Base-by-base conservation (phyloP, 805 yeast species). In the Yarrowia bubula region DNA sequence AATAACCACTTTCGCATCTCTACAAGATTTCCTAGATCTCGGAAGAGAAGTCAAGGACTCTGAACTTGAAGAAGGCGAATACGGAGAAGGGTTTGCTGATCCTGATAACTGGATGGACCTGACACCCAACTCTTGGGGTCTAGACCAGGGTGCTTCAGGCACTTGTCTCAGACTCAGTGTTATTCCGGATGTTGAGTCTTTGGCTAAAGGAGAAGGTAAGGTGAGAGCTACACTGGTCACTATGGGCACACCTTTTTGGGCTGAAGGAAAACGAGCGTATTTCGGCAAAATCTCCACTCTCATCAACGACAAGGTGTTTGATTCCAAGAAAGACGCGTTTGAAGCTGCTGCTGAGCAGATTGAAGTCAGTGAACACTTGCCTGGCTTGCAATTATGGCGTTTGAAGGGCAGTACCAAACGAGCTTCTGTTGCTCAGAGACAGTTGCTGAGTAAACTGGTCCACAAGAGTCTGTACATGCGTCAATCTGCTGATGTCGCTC, bases 51-150 rank as follows among this genome's bases (percentile, higher is more conserved):
- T 55, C 31, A 46, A 55, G 33, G 61, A 55, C 18, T n/a, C 15
- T 8, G 38, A 39, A 7, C 13, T 55, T 1, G 61, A 55, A 8
- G 61, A 55, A 17, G 47, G 38, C 10, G 61, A 55, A n/a, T 55
- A 55, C 11, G 61, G 38, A n/a, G 61, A 55, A n/a, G 47, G 31
- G 15, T 55, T 55, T 32, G 61, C 61, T 15, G 41, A 55, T 10
- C 61, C 61, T 2, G 61, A 55, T 38, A 55, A 55, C 39, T 55
- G 61, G 61, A 55, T 55, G 61, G 38, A 22, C 14, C 15, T 55
- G n/a, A 55, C 61, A 9, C 61, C 61, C 11, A 55, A 55, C 47
- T 41, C 61, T 1, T 55, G 61, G 61, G 61, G 47, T 11, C 13
- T 55, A 8, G 38, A 41, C 11, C 15, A 38, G 15, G 47, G 43